phyloP scores from a whole-genome alignment of 768 basidiomycete genomes.

The Heimioporus sp. region DNA sequence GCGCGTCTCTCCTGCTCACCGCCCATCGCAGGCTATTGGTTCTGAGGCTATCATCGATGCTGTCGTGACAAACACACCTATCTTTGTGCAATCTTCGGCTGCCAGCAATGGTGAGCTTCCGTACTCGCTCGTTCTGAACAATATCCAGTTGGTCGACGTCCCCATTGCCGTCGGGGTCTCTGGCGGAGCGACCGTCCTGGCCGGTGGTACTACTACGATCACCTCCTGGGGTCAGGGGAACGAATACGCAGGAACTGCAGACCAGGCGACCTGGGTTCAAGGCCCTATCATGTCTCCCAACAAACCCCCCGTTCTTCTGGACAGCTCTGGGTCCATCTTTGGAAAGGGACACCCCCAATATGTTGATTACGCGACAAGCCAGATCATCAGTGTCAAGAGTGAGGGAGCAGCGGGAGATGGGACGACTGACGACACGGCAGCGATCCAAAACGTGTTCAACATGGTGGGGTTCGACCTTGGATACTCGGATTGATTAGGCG shows the following conservation, averaged over 20 bases:
- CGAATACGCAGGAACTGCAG: conserved; percentile 53
- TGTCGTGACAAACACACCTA: conserved; percentile 39
- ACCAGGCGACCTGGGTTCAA: conserved; percentile 48
- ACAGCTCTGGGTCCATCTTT: conserved; percentile 57
- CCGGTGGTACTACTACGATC: conserved; percentile 35
- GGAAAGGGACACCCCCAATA: conserved; percentile 68
- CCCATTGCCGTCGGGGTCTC: conserved; percentile 31
- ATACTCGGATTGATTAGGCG: not conserved
- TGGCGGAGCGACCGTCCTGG: conserved; percentile 32
- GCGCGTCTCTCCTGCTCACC: too few relatives aligned
- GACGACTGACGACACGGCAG: conserved; percentile 68
- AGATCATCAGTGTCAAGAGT: conserved; percentile 69
- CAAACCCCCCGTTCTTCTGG: conserved; percentile 57
- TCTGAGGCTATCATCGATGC: conserved; percentile 46
- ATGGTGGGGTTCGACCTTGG: conserved; percentile 34
- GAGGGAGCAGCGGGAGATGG: conserved; percentile 76
- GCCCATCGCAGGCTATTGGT: conserved; percentile 36
- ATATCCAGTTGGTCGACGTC: conserved; percentile 34
- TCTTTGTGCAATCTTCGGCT: conserved; percentile 41
- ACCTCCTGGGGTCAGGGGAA: conserved; percentile 76
- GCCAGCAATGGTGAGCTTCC: conserved; percentile 27
- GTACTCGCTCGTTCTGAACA: conserved; percentile 37
- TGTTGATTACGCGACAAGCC: conserved; percentile 49
- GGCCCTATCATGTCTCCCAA: conserved; percentile 40
- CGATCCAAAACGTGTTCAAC: conserved; percentile 56